These are phyloP conservation scores for Zoysia pacifica DNA, from an alignment of 176 grass and related monocot species.

Conservation along the genomic window DNA sequence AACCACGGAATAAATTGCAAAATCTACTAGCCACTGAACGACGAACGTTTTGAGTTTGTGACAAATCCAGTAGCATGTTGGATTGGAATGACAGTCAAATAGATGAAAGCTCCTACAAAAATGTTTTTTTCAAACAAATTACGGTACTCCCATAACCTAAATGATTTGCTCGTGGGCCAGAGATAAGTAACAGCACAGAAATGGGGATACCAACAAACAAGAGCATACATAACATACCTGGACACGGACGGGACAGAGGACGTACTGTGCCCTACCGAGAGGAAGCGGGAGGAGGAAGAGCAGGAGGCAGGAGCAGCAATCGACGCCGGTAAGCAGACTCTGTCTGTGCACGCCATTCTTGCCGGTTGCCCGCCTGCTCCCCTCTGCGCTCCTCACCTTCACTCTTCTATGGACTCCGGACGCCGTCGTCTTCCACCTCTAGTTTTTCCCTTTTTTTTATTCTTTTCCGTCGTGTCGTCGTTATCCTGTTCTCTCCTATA, in stretches of 20 bases:
- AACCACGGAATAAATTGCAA: neutral
- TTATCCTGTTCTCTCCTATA: slow-evolving; percentile 24
- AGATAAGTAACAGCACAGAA: neutral
- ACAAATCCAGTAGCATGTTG: neutral
- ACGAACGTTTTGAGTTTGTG: neutral
- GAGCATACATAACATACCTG: slow-evolving; percentile 27
- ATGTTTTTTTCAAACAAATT: neutral
- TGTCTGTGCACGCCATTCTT: slow-evolving; percentile 52
- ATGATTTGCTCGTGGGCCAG: neutral
- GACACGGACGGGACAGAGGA: slow-evolving; percentile 30
- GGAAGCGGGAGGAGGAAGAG: slow-evolving; percentile 12
- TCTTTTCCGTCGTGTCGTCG: slow-evolving; percentile 18
- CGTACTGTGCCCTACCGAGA: neutral
- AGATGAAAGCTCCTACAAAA: neutral
- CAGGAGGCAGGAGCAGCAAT: neutral
- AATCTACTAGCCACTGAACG: neutral
- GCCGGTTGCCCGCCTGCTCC: slow-evolving; percentile 22
- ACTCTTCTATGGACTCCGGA: slow-evolving; percentile 44
- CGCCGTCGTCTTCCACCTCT: slow-evolving; percentile 44
- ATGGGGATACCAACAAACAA: slow-evolving; percentile 3
- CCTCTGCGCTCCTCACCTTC: slow-evolving; percentile 2
- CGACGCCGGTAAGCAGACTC: slow-evolving; percentile 13
- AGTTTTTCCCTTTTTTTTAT: neutral
- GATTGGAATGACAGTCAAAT: neutral
- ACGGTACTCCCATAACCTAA: neutral